Percentiles rank a stretch among this genome's conserved stretches.
Conservation (phyloP, 176 grass and related monocot genomes). For the Ensete ventricosum region DNA sequence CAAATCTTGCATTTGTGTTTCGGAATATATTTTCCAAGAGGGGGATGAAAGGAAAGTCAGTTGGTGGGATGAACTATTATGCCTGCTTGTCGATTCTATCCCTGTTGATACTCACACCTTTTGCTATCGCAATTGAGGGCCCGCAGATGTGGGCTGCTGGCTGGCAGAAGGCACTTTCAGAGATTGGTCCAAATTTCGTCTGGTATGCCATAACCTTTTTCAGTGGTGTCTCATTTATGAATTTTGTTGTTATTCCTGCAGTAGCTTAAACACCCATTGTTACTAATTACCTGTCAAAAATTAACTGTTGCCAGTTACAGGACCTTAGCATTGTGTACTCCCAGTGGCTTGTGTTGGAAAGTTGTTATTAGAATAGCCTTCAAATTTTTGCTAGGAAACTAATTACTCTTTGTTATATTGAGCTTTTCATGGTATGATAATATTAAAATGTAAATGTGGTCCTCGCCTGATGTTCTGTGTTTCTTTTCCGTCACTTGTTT, state of each 20-base stretch:
- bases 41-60: not conserved
- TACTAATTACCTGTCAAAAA: not conserved
- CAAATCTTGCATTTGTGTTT: not conserved
- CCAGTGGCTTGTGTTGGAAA: too few species aligned
- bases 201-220: not conserved
- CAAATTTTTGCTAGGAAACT: too few species aligned
- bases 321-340: not conserved
- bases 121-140: constrained; percentile 3
- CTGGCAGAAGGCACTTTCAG: constrained; percentile 4
- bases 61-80: constrained; percentile 2
- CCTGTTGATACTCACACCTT: constrained; percentile 4
- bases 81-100: not conserved
- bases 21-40: not conserved
- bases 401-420: too few species aligned
- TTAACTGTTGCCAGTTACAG: not conserved
- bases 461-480: not conserved
- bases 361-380: too few species aligned
- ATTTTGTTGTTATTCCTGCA: not conserved
- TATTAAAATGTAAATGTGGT: too few species aligned
- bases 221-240: not conserved
- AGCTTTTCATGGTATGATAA: too few species aligned
- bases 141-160: constrained; percentile 7
- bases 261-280: not conserved
- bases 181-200: not conserved
- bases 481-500: not conserved